Base-by-base conservation (phyloP, 768 basidiomycete genomes). In the Hirschioporus abietinus region DNA sequence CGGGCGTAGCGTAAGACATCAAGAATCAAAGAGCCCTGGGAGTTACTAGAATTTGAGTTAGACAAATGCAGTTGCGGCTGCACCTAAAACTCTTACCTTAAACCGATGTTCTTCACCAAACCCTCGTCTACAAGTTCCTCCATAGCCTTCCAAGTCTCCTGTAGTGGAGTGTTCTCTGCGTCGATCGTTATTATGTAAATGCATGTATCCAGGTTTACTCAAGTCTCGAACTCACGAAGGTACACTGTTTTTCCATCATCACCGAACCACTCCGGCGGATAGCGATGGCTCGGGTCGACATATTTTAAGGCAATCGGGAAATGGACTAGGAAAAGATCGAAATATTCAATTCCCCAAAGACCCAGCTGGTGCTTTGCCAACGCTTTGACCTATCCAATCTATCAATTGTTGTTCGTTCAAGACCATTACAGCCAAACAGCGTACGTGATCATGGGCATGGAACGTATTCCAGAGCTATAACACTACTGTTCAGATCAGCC, bases 241-340 rank as follows among this genome's bases (percentile, higher is more conserved):
- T 86, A 77, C 35, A 92, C 86, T 71, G 42, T 52, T 52, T 86
- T 87, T 67, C 84, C 84, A 72, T 92, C 87, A 64, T 91, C 88
- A 35, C 84, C 88, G 64, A 76, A 86, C 94, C 94, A 95, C 73
- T 89, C 92, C 9, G 92, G 88, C 58, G 94, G 93, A 76, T 92
- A 95, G 68, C 86, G 84, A 72, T 87, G 85, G 24, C 74, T 73
- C 59, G 90, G 90, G 73, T 93, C 90, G 64, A 95, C 90, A 71
- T 94, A 93, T 75, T 87, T 74, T 69, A 96, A 81, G 30, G 93
- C 79, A 69, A 95, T 81, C 24, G 94, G 94, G 84, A 95, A 95
- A 76, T 96, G 95, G 63, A 95, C 80, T 58, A 91, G 79, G 82
- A 86, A 92, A 61, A 93, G 78, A 71, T 93, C 91, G 73, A 92